Percentiles rank a stretch among this genome's conserved stretches.
Conservation (phyloP, 1,284 basidiomycete species). For the Pascua sp. region DNA sequence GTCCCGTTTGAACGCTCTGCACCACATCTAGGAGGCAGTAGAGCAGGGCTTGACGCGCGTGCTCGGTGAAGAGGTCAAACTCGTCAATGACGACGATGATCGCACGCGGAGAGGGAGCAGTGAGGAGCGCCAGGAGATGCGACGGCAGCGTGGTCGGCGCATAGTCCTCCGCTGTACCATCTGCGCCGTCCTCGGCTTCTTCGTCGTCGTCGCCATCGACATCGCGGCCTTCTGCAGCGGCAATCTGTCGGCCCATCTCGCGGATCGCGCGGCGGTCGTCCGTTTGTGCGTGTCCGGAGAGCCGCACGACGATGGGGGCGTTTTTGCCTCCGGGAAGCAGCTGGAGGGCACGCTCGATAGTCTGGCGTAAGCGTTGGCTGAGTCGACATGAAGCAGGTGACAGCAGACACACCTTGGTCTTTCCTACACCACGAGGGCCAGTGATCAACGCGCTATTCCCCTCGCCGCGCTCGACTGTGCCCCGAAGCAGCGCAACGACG, state of each 20-base stretch:
- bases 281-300: constrained; percentile 79
- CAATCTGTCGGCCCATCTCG: constrained; percentile 78
- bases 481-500: constrained; percentile 62
- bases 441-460: constrained; percentile 84
- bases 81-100: constrained; percentile 80
- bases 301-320: constrained; percentile 66
- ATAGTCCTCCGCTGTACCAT: constrained; percentile 33
- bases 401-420: constrained; percentile 63
- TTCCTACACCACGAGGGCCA: constrained; percentile 77
- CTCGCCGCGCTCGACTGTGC: constrained; percentile 72
- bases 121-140: constrained; percentile 74
- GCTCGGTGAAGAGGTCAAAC: constrained; percentile 85
- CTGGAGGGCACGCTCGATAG: constrained; percentile 36
- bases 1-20: constrained; percentile 50
- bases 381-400: too few relatives aligned
- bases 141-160: constrained; percentile 60
- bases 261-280: constrained; percentile 84
- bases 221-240: constrained; percentile 48
- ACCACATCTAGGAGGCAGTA: constrained; percentile 69
- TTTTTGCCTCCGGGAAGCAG: constrained; percentile 42
- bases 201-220: constrained; percentile 32
- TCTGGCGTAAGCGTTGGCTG: constrained; percentile 21
- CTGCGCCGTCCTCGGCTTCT: constrained; percentile 48
- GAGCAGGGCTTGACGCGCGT: constrained; percentile 79
- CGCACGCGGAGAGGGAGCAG: constrained; percentile 71